Conservation (phyloP, 805 yeast species). For the Metschnikowia sp. region DNA sequence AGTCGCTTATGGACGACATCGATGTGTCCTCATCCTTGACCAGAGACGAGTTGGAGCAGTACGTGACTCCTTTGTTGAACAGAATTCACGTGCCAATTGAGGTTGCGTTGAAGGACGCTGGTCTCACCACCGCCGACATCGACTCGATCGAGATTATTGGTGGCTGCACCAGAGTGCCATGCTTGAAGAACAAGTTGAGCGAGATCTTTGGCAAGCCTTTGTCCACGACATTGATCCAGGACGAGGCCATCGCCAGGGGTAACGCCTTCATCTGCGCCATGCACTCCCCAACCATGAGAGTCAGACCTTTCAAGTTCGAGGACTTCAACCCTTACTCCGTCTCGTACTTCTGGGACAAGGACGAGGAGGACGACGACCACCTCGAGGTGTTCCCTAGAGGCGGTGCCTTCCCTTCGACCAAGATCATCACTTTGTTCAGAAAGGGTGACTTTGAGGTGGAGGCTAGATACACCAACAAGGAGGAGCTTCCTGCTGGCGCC, state of each 20-base stretch:
- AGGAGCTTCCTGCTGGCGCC: conserved; percentile 69
- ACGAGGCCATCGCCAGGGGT: conserved; percentile 98
- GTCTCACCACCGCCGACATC: conserved; percentile 64
- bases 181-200: conserved; percentile 75
- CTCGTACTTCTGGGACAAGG: conserved; percentile 92
- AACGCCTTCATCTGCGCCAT: conserved; percentile 98
- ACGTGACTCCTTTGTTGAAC: conserved; percentile 75
- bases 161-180: conserved; percentile 97
- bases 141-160: conserved; percentile 95
- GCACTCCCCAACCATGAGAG: conserved; percentile 98
- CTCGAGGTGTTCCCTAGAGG: conserved; percentile 97
- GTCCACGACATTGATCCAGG: conserved; percentile 96
- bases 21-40: conserved; percentile 87
- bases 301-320: conserved; percentile 97
- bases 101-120: conserved; percentile 77
- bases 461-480: conserved; percentile 79
- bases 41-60: conserved; percentile 91
- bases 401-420: conserved; percentile 89
- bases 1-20: conserved; percentile 95
- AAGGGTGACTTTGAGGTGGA: conserved; percentile 80
- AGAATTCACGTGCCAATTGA: conserved; percentile 77
- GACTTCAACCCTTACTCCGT: conserved; percentile 90
- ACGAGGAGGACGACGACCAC: conserved; percentile 85
- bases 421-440: conserved; percentile 92
- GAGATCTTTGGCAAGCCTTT: conserved; percentile 63